Conservation (phyloP, 2,329 filamentous ascomycete genomes). For the Fusarium sp. region DNA sequence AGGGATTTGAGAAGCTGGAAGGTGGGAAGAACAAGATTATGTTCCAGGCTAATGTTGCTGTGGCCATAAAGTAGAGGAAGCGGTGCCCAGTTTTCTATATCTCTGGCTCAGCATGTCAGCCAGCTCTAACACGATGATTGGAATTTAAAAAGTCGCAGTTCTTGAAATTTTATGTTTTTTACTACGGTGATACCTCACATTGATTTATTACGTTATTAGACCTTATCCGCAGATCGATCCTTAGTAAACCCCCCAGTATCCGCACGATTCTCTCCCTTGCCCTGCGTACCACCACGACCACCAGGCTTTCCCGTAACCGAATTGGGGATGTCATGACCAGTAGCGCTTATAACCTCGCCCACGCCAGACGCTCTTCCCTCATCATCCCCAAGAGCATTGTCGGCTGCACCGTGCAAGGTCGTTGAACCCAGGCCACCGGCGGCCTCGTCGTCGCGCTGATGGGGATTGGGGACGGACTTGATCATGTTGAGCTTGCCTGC, state of each 20-base stretch:
- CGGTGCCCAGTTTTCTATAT: too few relatives aligned
- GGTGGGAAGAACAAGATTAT: background rate
- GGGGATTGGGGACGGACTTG: conserved; percentile 23
- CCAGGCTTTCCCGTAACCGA: conserved; percentile 21
- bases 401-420: conserved; percentile 9
- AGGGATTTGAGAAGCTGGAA: background rate
- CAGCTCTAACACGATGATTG: too few relatives aligned
- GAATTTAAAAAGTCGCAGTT: too few relatives aligned
- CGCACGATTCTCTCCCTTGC: conserved; percentile 15
- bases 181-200: too few relatives aligned
- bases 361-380: conserved; percentile 3
- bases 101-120: too few relatives aligned
- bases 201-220: background rate
- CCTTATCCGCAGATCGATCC: conserved; percentile 2
- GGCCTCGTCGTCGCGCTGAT: conserved; percentile 9
- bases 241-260: conserved; percentile 12
- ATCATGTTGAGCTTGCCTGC: conserved; percentile 26
- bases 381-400: conserved; percentile 2
- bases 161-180: too few relatives aligned
- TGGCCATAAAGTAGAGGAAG: conserved; percentile 11
- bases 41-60: conserved; percentile 10
- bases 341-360: conserved; percentile 14
- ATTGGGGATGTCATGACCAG: conserved; percentile 18
- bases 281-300: conserved; percentile 20
- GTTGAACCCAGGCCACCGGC: conserved; percentile 23